Base-by-base conservation (phyloP, 2,329 filamentous ascomycete genomes). In the Achaetomium macrosporum region DNA sequence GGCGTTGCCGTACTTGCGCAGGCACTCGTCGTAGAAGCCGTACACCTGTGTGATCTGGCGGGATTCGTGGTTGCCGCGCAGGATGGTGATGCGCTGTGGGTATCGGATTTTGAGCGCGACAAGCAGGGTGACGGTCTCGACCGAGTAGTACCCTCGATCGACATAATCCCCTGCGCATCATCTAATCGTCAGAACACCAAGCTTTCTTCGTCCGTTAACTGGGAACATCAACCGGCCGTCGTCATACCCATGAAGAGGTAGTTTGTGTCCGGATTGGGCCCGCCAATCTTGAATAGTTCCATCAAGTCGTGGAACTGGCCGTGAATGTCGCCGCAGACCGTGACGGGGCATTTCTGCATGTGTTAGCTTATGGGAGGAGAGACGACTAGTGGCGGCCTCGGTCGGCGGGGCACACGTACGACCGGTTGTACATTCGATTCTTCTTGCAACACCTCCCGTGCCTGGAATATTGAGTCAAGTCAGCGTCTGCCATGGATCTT, bases 371-470 rank as follows among this genome's bases (percentile, higher is more conserved):
- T 36, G n/a, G 13, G 6, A 16, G 15, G 43, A 10, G 15, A 11
- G 41, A 19, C 33, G 37, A 17, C 42, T 15, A 33, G 46, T 40
- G 41, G 46, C 44, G 33, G 41, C 25, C 46, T 30, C 36, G 17
- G 42, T 25, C 15, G 36, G 41, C 48, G 36, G 51, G 46, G 41
- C 31, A 47, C 56, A 78, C 79, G 60, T 88, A 96, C 91, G 74
- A 99, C 93, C 70, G 93, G 93, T 76, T 99, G 93, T 61, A 99
- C 93, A 69, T 99, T 99, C 53, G 91, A 96, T 76, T 99, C 93
- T 50, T 96, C 90, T 74, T 96, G 90, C 63, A 99, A 78, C 57
- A 99, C 91, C 75, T 99, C 93, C 73, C 91, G 84, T 68, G 93
- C 91, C 90, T 96, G 64, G 16, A 48, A 16, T 6, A 25, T 37